phyloP scores from a whole-genome alignment of 306 rosid genomes.

The Pterocarpus macrocarpus region DNA sequence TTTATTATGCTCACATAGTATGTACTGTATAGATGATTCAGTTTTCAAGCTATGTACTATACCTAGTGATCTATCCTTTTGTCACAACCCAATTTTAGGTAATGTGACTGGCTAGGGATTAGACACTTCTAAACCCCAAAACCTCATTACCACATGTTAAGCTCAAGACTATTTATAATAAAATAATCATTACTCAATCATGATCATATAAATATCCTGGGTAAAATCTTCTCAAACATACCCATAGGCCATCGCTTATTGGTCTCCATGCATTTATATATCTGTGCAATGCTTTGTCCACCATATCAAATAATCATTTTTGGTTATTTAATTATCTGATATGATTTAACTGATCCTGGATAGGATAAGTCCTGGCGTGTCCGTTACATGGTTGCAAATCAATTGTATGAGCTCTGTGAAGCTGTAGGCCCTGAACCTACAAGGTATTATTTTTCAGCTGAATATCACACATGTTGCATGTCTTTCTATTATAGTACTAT shows the following conservation, averaged over 20 bases:
- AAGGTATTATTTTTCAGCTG: constrained; percentile 62
- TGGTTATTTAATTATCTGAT: constrained; percentile 13
- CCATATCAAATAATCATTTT: not conserved
- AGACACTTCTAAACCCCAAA: not conserved
- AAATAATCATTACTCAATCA: not conserved
- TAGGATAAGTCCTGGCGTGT: constrained; percentile 99
- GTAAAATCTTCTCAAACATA: not conserved
- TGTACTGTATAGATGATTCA: constrained; percentile 1
- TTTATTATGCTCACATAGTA: constrained; percentile 10
- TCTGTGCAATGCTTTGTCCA: not conserved
- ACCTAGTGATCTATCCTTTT: constrained; percentile 24
- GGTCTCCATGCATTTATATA: constrained; percentile 28
- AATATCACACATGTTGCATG: constrained; percentile 11
- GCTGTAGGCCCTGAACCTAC: constrained; percentile 99
- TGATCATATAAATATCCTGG: not conserved
- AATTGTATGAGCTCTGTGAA: constrained; percentile 92
- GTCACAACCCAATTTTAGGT: not conserved
- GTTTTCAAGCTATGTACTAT: constrained; percentile 21
- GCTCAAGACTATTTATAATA: too few relatives aligned
- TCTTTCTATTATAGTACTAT: constrained; percentile 38
- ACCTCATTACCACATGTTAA: not conserved
- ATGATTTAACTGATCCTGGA: constrained; percentile 39
- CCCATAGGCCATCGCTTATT: not conserved
- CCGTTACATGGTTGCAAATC: constrained; percentile 99
- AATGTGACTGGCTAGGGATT: not conserved